phyloP scores from a whole-genome alignment of 805 yeast species.

The Zygoascus tannicola region DNA sequence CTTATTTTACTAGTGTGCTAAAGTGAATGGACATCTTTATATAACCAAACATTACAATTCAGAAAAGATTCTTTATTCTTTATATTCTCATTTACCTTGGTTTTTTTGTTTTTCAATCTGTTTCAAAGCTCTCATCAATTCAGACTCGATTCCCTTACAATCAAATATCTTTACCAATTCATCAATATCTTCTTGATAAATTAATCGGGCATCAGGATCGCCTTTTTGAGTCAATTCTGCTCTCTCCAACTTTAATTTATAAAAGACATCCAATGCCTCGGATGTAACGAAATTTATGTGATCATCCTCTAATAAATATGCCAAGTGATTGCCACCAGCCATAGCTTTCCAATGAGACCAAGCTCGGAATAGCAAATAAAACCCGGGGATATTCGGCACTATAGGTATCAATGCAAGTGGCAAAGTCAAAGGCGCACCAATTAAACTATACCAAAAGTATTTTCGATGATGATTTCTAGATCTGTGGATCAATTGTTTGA shows the following conservation, averaged over 20 bases:
- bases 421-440: conserved; percentile 64
- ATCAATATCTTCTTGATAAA: conserved; percentile 41
- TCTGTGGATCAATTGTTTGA: conserved; percentile 34
- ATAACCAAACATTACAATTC: too few species aligned
- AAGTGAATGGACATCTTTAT: too few species aligned
- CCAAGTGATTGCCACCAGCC: conserved; percentile 62
- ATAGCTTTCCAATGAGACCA: conserved; percentile 79
- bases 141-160: conserved; percentile 20
- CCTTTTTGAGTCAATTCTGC: not conserved
- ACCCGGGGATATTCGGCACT: conserved; percentile 89
- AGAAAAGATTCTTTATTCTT: too few species aligned
- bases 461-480: conserved; percentile 48
- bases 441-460: conserved; percentile 42
- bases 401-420: conserved; percentile 78
- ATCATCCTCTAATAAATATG: conserved; percentile 40
- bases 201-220: conserved; percentile 26
- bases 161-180: conserved; percentile 37
- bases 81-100: too few species aligned
- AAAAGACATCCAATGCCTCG: conserved; percentile 15
- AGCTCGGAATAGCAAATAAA: conserved; percentile 68
- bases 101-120: conserved; percentile 15
- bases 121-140: conserved; percentile 20
- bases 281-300: conserved; percentile 27
- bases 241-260: conserved; percentile 2
- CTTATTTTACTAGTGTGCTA: too few species aligned